A percentile compares a stretch with the other conserved stretches of the same genome.
These are phyloP conservation scores for Cystofilobasidium ferigula DNA, from an alignment of 768 basidiomycete genomes.

Conservation along the genomic window DNA sequence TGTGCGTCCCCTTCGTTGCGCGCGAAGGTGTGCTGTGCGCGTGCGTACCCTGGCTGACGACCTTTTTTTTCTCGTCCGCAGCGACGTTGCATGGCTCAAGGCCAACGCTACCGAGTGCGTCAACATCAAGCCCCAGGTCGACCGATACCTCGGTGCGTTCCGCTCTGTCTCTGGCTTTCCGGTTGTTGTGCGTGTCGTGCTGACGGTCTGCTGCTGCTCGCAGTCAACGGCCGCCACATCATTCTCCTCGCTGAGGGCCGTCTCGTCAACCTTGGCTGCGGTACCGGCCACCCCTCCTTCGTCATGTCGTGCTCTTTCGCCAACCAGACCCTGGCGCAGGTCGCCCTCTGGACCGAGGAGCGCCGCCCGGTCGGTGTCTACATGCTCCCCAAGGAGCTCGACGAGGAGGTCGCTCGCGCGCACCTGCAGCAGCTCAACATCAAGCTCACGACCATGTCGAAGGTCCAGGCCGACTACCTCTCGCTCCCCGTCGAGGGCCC, in stretches of 20 bases:
- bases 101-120: slow-evolving; percentile 65
- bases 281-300: slow-evolving; percentile 86
- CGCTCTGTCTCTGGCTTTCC: no score
- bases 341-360: slow-evolving; percentile 84
- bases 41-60: no score
- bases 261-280: slow-evolving; percentile 93
- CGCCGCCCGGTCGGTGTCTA: slow-evolving; percentile 95
- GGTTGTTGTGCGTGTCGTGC: not conserved
- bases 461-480: slow-evolving; percentile 76
- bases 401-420: slow-evolving; percentile 97
- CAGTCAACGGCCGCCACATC: slow-evolving; percentile 90
- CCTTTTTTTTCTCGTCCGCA: no score
- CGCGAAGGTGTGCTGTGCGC: no score
- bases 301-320: slow-evolving; percentile 99
- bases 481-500: slow-evolving; percentile 76
- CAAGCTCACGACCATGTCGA: slow-evolving; percentile 61
- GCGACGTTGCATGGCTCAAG: slow-evolving; percentile 97
- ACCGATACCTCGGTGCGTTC: slow-evolving; percentile 92
- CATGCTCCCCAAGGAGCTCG: slow-evolving; percentile 95
- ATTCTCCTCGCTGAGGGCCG: slow-evolving; percentile 97
- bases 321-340: slow-evolving; percentile 69
- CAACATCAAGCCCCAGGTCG: slow-evolving; percentile 98
- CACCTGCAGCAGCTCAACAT: slow-evolving; percentile 85
- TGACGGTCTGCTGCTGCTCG: no score
- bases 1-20: no score